Conservation (phyloP, 805 yeast species). For the Metschnikowia picachoensis region DNA sequence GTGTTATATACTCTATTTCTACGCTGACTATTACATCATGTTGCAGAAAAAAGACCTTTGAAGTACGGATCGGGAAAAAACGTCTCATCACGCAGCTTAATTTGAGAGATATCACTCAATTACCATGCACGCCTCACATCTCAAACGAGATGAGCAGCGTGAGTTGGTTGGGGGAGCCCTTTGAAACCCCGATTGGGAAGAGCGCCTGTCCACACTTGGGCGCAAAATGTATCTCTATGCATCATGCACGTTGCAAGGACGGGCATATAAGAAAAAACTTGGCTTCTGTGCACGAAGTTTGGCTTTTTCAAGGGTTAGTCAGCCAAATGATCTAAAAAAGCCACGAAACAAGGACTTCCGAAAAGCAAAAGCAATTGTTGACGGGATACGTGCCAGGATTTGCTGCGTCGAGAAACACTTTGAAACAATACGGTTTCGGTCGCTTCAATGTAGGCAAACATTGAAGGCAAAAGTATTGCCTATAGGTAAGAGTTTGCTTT, state of each 20-base stretch:
- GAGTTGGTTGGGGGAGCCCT: conserved; percentile 4
- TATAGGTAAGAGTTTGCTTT: too few species aligned
- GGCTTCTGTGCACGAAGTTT: not conserved
- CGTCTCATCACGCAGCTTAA: not conserved
- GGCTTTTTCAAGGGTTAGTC: too few species aligned
- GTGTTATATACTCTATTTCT: not conserved
- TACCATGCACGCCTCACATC: not conserved
- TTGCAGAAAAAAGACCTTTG: conserved; percentile 9
- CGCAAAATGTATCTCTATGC: conserved; percentile 4
- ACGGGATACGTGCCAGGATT: too few species aligned
- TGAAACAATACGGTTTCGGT: not conserved
- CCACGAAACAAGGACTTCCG: not conserved
- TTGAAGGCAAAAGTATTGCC: not conserved
- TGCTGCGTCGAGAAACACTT: too few species aligned
- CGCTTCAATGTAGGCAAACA: not conserved
- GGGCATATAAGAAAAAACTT: not conserved
- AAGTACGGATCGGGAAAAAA: conserved; percentile 6
- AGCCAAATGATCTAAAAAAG: not conserved
- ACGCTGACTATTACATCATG: not conserved
- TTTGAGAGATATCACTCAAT: not conserved
- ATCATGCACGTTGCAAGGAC: conserved; percentile 3
- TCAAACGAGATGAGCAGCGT: not conserved
- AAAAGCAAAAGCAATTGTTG: not conserved
- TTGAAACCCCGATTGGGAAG: conserved; percentile 10
- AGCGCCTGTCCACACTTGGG: not conserved